These are phyloP conservation scores for Mollisia scopiformis DNA, from an alignment of 2,329 filamentous ascomycete species.

Conservation along the genomic window DNA sequence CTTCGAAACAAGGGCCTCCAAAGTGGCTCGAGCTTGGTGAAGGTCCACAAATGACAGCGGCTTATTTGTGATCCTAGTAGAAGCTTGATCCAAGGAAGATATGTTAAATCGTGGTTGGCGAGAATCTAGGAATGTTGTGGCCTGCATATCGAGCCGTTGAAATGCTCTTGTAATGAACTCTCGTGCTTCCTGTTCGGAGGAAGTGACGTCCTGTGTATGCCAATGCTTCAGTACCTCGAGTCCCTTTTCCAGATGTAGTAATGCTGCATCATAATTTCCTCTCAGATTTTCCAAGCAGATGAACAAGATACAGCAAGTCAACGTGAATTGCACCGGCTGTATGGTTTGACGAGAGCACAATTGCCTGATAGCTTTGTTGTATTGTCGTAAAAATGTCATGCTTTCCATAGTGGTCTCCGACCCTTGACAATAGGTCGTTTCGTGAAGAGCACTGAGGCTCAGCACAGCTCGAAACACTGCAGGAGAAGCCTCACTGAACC, in stretches of 20 bases:
- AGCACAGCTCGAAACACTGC: conserved; percentile 22
- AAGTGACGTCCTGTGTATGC: not conserved
- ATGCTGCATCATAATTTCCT: conserved; percentile 18
- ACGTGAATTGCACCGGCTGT: conserved; percentile 10
- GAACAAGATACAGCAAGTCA: conserved; percentile 26
- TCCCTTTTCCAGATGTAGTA: conserved; percentile 21
- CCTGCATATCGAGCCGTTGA: conserved; percentile 21
- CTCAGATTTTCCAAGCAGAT: conserved; percentile 24
- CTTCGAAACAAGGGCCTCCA: conserved; percentile 17
- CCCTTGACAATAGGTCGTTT: not conserved
- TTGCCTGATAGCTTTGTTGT: conserved; percentile 18
- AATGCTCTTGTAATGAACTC: conserved; percentile 12
- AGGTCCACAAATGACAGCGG: conserved; percentile 1
- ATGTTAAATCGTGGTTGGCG: conserved; percentile 13
- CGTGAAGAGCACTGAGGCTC: conserved; percentile 17
- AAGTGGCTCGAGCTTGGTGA: conserved; percentile 6
- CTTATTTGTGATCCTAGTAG: not conserved
- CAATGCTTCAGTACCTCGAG: conserved; percentile 20
- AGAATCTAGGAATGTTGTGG: conserved; percentile 20
- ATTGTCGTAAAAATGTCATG: conserved; percentile 5
- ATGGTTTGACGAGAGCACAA: not conserved
- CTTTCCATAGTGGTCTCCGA: not conserved
- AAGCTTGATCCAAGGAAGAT: not conserved
- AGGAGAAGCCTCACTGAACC: conserved; percentile 17
- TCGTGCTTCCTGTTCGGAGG: conserved; percentile 2